A percentile compares a stretch with the other conserved stretches of the same genome.
Conservation (phyloP, 2,329 filamentous ascomycete genomes). For the Geosmithia flava region DNA sequence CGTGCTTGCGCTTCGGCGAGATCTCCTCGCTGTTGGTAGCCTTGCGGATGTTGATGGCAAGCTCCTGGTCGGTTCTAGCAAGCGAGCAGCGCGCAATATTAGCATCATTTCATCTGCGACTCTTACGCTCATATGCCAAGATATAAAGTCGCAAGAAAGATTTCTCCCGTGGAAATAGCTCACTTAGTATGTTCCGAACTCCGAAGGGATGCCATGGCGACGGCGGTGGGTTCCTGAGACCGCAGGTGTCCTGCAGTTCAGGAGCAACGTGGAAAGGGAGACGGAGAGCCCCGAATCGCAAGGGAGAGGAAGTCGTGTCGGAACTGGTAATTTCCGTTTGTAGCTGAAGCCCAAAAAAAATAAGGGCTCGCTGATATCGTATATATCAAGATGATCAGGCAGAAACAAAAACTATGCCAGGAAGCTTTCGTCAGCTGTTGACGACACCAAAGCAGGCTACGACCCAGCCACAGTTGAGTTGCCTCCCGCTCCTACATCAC, state of each 20-base stretch:
- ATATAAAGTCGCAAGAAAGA: neutral
- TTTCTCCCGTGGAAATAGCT: constrained; percentile 3
- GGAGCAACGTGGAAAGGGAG: constrained; percentile 3
- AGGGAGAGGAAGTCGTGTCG: neutral
- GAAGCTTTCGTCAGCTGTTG: constrained; percentile 3
- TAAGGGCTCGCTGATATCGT: neutral
- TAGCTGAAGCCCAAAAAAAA: neutral
- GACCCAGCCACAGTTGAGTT: neutral
- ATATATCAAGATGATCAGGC: neutral
- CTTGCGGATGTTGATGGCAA: constrained; percentile 59
- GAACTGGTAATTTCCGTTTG: neutral
- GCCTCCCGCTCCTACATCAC: constrained; percentile 1
- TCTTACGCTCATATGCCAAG: neutral
- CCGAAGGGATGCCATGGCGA: constrained; percentile 15
- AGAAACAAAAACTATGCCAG: neutral
- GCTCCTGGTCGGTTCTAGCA: constrained; percentile 52
- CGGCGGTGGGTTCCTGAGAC: constrained; percentile 3
- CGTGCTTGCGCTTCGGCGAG: constrained; percentile 76
- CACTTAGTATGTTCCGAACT: constrained; percentile 23
- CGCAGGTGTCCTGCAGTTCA: constrained; percentile 1
- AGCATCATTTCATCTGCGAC: neutral
- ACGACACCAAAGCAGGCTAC: neutral
- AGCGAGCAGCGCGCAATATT: neutral
- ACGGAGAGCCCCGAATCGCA: neutral
- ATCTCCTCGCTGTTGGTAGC: constrained; percentile 58